These are phyloP conservation scores for Fremontodendron californicum DNA, from an alignment of 345 rosid genomes.

Conservation along the genomic window DNA sequence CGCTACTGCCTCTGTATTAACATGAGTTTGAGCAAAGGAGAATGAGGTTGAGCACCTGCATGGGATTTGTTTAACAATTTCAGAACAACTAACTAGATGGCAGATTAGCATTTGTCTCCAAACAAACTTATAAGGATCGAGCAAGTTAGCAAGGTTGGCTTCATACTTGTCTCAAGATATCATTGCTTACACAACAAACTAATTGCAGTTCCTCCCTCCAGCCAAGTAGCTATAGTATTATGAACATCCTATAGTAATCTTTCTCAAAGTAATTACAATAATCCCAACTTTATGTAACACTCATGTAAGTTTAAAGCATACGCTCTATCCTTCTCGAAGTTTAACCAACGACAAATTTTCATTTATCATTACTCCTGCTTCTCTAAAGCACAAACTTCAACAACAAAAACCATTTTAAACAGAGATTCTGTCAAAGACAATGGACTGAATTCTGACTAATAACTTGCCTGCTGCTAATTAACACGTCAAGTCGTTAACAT, in stretches of 20 bases:
- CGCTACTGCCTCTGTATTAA: background rate
- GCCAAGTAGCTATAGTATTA: background rate
- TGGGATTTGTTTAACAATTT: background rate
- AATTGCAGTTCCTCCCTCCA: background rate
- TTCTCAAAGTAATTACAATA: background rate
- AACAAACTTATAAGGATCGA: background rate
- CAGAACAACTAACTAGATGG: background rate
- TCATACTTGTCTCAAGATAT: background rate
- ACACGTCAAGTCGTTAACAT: background rate
- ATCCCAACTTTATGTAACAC: background rate
- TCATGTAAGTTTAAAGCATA: background rate
- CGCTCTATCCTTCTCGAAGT: background rate
- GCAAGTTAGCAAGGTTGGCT: background rate
- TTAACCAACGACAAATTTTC: background rate
- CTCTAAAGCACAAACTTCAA: background rate
- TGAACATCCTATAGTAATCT: background rate
- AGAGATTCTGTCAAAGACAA: background rate
- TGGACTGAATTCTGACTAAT: background rate
- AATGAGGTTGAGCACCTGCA: background rate
- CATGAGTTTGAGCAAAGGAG: background rate
- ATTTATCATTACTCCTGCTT: background rate
- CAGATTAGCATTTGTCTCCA: background rate
- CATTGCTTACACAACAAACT: background rate
- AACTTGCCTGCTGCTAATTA: background rate
- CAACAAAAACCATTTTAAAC: constrained; percentile 8